Evolutionary conservation across 2,329 filamentous ascomycete genomes (phyloP).

Genomic region (Alternaria angustiovoidea): DNA sequence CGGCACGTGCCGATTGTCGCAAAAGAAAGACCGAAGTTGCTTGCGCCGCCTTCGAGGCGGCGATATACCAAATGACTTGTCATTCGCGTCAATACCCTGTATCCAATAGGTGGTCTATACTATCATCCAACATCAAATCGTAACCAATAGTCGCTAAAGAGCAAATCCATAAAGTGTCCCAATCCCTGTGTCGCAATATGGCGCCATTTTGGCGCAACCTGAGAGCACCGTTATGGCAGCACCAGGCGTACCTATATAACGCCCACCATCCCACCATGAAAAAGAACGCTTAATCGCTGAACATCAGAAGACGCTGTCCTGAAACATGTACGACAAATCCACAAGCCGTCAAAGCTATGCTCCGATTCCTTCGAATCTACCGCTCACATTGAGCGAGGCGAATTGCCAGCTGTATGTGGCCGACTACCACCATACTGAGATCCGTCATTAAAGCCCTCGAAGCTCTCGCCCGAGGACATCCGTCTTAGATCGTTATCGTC

Average conservation of each 20-base stretch:
- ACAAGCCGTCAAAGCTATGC: neutral
- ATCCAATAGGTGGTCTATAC: slow-evolving; percentile 6
- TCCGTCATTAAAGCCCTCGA: slow-evolving; percentile 42
- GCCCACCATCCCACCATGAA: slow-evolving; percentile 15
- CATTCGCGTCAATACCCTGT: neutral
- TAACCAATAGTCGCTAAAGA: slow-evolving; percentile 4
- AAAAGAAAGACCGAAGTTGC: slow-evolving; percentile 1
- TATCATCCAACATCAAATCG: slow-evolving; percentile 8
- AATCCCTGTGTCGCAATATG: slow-evolving; percentile 26
- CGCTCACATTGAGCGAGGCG: slow-evolving; percentile 29
- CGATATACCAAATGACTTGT: slow-evolving; percentile 1
- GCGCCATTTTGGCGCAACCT: slow-evolving; percentile 26
- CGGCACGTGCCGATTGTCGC: neutral
- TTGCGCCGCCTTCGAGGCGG: neutral
- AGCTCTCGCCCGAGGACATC: slow-evolving; percentile 39
- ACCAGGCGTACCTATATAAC: slow-evolving; percentile 11
- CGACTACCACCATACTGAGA: slow-evolving; percentile 37
- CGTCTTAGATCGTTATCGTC: slow-evolving; percentile 33
- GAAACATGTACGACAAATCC: neutral
- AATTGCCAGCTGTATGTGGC: slow-evolving; percentile 30
- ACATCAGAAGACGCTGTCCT: neutral
- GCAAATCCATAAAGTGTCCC: slow-evolving; percentile 3
- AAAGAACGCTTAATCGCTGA: slow-evolving; percentile 15
- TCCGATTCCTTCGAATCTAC: neutral
- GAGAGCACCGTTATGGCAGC: neutral